Evolutionary conservation across 106 monocot species (phyloP).

Genomic region (Acorus calamus): DNA sequence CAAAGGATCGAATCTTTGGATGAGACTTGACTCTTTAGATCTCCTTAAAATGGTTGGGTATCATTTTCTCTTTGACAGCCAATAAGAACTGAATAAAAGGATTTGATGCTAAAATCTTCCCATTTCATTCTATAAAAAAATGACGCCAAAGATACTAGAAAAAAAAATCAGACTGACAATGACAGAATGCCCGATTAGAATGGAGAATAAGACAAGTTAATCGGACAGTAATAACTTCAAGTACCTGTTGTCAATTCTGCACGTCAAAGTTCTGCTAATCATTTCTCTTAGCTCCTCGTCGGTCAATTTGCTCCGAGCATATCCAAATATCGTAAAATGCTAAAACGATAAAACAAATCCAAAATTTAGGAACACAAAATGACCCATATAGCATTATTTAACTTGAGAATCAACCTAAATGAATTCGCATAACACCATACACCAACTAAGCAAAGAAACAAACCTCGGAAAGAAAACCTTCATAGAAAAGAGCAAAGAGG

Average conservation of each 20-base stretch:
- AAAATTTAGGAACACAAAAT: background rate
- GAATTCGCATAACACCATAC: background rate
- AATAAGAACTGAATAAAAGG: too few relatives aligned
- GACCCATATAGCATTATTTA: background rate
- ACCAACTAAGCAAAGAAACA: background rate
- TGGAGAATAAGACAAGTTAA: background rate
- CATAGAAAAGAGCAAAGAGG: slow-evolving; percentile 78
- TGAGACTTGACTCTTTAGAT: too few relatives aligned
- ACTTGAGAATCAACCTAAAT: background rate
- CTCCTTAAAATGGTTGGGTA: too few relatives aligned
- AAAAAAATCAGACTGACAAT: too few relatives aligned
- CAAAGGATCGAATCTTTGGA: too few relatives aligned
- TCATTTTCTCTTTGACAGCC: too few relatives aligned
- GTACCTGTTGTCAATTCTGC: slow-evolving; percentile 71
- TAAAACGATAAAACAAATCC: slow-evolving; percentile 4
- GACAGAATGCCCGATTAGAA: background rate
- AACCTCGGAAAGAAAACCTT: slow-evolving; percentile 74
- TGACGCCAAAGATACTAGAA: too few relatives aligned
- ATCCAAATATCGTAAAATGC: slow-evolving; percentile 88
- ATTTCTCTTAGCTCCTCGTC: slow-evolving; percentile 67
- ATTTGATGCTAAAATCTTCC: too few relatives aligned
- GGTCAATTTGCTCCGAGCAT: slow-evolving; percentile 70
- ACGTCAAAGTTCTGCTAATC: slow-evolving; percentile 66
- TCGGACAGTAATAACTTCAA: too few relatives aligned
- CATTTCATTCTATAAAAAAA: too few relatives aligned